Base-by-base conservation (phyloP, 192 early-diverging fungal genomes). In the Rhizophagus clarus region DNA sequence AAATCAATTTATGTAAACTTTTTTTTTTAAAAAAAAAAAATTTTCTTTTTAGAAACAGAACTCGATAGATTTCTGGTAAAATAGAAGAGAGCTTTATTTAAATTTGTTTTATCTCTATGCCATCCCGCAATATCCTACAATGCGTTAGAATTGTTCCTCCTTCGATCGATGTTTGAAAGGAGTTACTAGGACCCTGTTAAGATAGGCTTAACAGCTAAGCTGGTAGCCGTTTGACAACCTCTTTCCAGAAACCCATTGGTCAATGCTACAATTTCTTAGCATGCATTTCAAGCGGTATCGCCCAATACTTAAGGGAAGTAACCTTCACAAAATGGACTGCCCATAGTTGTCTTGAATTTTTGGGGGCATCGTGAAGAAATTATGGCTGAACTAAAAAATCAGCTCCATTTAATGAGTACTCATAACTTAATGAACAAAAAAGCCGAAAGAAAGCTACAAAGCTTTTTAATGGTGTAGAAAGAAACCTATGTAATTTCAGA, bases 111-210 rank as follows among this genome's bases (percentile, higher is more conserved):
- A n/a, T n/a, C n/a, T 4, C 71, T 72, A 45, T 76, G 74, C 61
- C 74, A 10, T 2, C 42, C 32, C 37, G 40, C 60, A 61, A 76
- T 64, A 64, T 64, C 62, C 74, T 76, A 76, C 61, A 34, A 63
- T 76, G 74, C 61, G 61, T 34, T 29, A 29, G 42, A 64, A 42
- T 14, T 64, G 37, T 29, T 37, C 31, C 74, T 76, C 72, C 61
- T 26, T 76, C 61, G 74, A 45, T 76, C 34, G 74, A 76, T 76
- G 61, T 15, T 76, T 76, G 74, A n/a, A n/a, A n/a, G n/a, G n/a
- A n/a, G n/a, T n/a, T n/a, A n/a, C n/a, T n/a, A n/a, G n/a, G n/a
- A n/a, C n/a, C n/a, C n/a, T n/a, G n/a, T n/a, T n/a, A n/a, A n/a
- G n/a, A n/a, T n/a, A n/a, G n/a, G n/a, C n/a, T n/a, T n/a, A n/a